Percentiles rank a stretch among this genome's conserved stretches.
Evolutionary conservation across 148 eudicot species (phyloP).

Genomic region (Rhododendron williamsianum): DNA sequence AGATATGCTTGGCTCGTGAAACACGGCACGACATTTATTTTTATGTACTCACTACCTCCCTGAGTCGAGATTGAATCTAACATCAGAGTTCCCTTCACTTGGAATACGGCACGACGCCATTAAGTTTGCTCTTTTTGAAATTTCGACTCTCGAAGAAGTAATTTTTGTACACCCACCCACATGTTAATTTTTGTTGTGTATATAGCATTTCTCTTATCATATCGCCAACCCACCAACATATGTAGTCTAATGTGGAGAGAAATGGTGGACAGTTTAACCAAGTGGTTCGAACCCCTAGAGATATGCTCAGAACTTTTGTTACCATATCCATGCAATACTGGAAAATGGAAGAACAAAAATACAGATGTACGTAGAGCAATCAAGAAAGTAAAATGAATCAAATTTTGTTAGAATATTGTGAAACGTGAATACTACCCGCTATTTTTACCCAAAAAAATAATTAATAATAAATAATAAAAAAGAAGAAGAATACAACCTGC

Average conservation of each 20-base stretch:
- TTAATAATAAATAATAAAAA: too few species aligned
- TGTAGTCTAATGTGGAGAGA: neutral
- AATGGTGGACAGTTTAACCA: neutral
- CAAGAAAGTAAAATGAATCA: neutral
- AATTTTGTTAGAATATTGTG: too few species aligned
- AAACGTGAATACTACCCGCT: neutral
- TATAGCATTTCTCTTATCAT: neutral
- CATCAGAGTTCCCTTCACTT: neutral
- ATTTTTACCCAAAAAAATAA: neutral
- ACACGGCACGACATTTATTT: neutral
- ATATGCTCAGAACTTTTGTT: neutral
- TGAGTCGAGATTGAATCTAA: too few species aligned
- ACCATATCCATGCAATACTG: neutral
- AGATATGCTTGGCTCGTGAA: neutral
- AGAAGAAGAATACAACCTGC: too few species aligned
- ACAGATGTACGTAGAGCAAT: neutral
- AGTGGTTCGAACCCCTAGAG: neutral
- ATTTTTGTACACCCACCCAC: too few species aligned
- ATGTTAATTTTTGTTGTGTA: too few species aligned
- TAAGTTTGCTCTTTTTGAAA: too few species aligned
- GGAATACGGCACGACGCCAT: neutral
- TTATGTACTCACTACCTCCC: too few species aligned
- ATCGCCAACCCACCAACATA: constrained; percentile 15
- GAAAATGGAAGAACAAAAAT: neutral
- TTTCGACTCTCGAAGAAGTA: neutral